Percentiles rank a stretch among this genome's conserved stretches.
Conservation (phyloP, 768 basidiomycete species). For the Hydnomerulius pinastri region DNA sequence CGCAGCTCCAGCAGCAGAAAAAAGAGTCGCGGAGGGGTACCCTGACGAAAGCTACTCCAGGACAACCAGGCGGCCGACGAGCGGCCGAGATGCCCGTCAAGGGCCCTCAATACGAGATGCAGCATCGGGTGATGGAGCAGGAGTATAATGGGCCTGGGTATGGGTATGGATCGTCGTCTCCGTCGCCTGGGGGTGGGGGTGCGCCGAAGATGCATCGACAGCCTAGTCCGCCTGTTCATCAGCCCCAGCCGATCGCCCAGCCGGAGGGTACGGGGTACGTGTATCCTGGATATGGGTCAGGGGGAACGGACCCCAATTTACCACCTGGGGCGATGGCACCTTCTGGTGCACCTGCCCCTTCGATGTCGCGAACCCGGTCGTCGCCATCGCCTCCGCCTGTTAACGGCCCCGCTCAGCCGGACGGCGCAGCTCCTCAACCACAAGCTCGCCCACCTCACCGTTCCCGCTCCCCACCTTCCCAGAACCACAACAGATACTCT, state of each 20-base stretch:
- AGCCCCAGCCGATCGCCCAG: slow-evolving; percentile 29
- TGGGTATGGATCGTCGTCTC: slow-evolving; percentile 26
- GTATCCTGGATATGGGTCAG: slow-evolving; percentile 15
- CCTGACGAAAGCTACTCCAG: slow-evolving; percentile 65
- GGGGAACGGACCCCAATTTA: slow-evolving; percentile 40
- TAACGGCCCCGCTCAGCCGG: slow-evolving; percentile 18
- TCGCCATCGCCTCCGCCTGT: slow-evolving; percentile 38
- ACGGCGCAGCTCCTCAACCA: slow-evolving; percentile 24
- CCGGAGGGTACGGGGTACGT: slow-evolving; percentile 30
- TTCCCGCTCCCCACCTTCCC: slow-evolving; percentile 58
- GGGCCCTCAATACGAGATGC: slow-evolving; percentile 92
- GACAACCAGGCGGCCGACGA: slow-evolving; percentile 51
- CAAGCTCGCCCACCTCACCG: slow-evolving; percentile 39
- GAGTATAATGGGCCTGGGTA: slow-evolving; percentile 58
- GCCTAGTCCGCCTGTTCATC: slow-evolving; percentile 27
- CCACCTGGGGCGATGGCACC: slow-evolving; percentile 64
- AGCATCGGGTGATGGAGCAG: slow-evolving; percentile 90
- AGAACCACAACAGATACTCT: slow-evolving; percentile 39
- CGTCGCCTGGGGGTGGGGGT: slow-evolving; percentile 22
- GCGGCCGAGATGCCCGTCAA: slow-evolving; percentile 86
- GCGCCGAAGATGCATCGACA: slow-evolving; percentile 26
- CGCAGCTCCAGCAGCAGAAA: slow-evolving; percentile 41
- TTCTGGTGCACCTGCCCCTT: slow-evolving; percentile 24
- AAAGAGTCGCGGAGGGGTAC: slow-evolving; percentile 47
- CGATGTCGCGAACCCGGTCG: slow-evolving; percentile 25